Conservation (phyloP, 345 rosid species). For the Salix suchowensis region DNA sequence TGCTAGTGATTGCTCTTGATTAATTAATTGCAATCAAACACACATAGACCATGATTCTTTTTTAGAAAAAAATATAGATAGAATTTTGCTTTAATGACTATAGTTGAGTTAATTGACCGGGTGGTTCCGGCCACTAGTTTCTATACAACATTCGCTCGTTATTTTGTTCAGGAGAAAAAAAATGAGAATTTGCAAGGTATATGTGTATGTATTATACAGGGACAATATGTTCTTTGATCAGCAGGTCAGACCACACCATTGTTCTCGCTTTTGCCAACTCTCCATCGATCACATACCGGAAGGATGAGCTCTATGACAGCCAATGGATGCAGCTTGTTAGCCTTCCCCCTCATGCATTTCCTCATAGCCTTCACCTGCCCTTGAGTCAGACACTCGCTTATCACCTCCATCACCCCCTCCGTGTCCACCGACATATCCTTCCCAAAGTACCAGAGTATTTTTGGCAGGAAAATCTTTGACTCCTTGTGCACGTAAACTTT, state of each 20-base stretch:
- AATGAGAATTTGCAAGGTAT: neutral
- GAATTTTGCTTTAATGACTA: no score
- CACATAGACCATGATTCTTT: no score
- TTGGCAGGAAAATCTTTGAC: slow-evolving; percentile 60
- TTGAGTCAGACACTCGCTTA: slow-evolving; percentile 45
- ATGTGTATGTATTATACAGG: no score
- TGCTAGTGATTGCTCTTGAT: no score
- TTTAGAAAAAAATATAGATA: no score
- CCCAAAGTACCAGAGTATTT: slow-evolving; percentile 50
- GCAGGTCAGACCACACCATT: neutral
- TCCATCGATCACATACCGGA: slow-evolving; percentile 62
- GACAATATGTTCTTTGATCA: no score
- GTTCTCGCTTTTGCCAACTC: slow-evolving; percentile 36
- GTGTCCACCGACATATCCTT: slow-evolving; percentile 61
- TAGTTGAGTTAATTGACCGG: no score
- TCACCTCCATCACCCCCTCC: slow-evolving; percentile 36
- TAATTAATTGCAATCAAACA: no score
- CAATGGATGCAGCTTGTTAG: slow-evolving; percentile 51
- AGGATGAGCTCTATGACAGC: slow-evolving; percentile 60
- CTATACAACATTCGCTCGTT: neutral
- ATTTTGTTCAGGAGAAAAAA: neutral
- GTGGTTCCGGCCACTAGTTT: neutral
- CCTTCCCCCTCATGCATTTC: slow-evolving; percentile 48
- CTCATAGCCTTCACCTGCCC: slow-evolving; percentile 45
- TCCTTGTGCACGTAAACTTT: slow-evolving; percentile 57